These are phyloP conservation scores for Mortierella sp. DNA, from an alignment of 371 early-diverging fungal genomes.

Conservation along the genomic window DNA sequence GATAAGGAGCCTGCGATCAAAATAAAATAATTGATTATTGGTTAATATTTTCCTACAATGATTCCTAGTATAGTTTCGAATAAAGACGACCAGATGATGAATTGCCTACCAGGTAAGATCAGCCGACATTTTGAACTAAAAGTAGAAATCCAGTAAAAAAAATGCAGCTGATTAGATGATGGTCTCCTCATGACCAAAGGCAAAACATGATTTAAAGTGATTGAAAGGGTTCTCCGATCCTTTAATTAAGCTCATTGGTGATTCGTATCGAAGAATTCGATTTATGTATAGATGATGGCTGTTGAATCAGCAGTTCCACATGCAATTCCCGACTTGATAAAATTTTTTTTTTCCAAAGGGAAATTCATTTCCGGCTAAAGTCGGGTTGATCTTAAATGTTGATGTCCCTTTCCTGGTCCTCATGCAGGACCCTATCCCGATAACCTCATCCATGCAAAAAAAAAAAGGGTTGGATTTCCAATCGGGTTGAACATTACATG, in stretches of 20 bases:
- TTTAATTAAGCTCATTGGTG: background rate
- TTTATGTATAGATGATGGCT: background rate
- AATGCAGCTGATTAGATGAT: constrained; percentile 39
- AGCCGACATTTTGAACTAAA: constrained; percentile 6
- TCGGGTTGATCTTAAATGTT: background rate
- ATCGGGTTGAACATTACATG: constrained; percentile 34
- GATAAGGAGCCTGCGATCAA: constrained; percentile 78
- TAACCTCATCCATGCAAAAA: background rate
- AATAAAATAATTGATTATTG: background rate
- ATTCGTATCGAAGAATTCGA: background rate
- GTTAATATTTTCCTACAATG: background rate
- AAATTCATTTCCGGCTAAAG: background rate
- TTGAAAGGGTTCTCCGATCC: constrained; percentile 1
- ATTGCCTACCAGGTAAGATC: constrained; percentile 28
- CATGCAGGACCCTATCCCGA: background rate
- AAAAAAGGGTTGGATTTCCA: constrained; percentile 4
- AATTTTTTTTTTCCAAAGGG: background rate
- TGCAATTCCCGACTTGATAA: background rate
- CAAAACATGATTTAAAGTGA: background rate
- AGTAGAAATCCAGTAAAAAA: background rate
- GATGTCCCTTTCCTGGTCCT: background rate
- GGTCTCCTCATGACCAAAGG: constrained; percentile 25
- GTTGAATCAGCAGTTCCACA: constrained; percentile 1
- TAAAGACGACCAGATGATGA: background rate
- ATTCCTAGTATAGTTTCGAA: background rate